Evolutionary conservation across 1,284 basidiomycete genomes (phyloP), one percentile per base, ranked within the genome.

Genomic region (Taiwanofungus camphoratus): DNA sequence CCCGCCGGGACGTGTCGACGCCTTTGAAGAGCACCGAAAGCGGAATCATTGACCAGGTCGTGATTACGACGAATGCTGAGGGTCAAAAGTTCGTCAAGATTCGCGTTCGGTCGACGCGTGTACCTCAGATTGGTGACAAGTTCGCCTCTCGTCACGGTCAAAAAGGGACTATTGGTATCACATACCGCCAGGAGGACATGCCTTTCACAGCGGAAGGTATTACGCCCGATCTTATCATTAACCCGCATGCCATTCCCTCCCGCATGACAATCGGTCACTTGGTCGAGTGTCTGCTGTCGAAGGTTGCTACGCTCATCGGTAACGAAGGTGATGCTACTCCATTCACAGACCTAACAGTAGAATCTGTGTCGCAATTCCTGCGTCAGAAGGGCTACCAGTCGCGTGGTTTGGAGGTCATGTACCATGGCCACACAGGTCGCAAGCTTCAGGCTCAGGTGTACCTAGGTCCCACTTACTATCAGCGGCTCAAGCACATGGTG

Each of bases 211-310:
- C 84, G 3, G 92, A 98, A 61, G 96, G 96, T 47, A 91, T 98
- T 56, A 89, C 89, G 5, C 95, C 95, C 2, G 95, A 99, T 63
- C 77, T 99, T 58, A 82, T 99, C 71, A 99, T 99, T 69, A 99
- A 99, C 61, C 95, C 95, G 24, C 95, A 99, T 67, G 96, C 95
- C 59, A 98, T 99, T 69, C 95, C 95, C 4, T 98, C 95, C 48
- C 95, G 96, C 71, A 99, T 99, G 95, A 99, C 95, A 12, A 99
- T 99, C 60, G 95, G 95, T 12, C 96, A 99, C 69, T 83, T 99
- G 77, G 94, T 99, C 61, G 95, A 99, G 67, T 97, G 94, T 81
- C 71, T 99, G 37, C 71, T 99, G 36, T 93, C 90, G 24, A 99
- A 99, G 65, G 87, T 99, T 1, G 92, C 95, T 1, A 97, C 96